Evolutionary conservation across 805 yeast species (phyloP).

Genomic region (Wickerhamomyces hampshirensis): DNA sequence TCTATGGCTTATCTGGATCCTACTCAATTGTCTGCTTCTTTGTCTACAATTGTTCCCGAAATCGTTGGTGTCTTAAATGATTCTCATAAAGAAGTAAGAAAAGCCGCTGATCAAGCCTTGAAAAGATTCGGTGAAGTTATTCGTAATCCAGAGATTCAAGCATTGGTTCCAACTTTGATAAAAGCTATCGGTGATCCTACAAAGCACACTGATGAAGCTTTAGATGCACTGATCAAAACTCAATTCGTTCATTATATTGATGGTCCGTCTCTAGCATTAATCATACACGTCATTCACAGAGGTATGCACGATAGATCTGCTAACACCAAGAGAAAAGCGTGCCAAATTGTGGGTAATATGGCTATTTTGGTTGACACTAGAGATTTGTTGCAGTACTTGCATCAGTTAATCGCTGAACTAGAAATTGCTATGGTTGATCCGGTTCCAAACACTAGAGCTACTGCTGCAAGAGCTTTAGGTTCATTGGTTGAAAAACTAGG

Average conservation of each 20-base stretch:
- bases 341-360: constrained; percentile 99
- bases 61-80: constrained; percentile 93
- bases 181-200: constrained; percentile 97
- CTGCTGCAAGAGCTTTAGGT: constrained; percentile 96
- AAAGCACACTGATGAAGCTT: constrained; percentile 78
- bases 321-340: constrained; percentile 82
- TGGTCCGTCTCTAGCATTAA: constrained; percentile 94
- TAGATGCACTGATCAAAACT: constrained; percentile 80
- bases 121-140: constrained; percentile 95
- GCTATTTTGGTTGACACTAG: constrained; percentile 87
- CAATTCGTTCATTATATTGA: constrained; percentile 97
- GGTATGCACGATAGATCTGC: constrained; percentile 97
- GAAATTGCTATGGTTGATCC: constrained; percentile 98
- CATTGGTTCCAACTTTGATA: constrained; percentile 79
- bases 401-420: constrained; percentile 71
- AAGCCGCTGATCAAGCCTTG: constrained; percentile 86
- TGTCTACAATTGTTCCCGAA: constrained; percentile 90
- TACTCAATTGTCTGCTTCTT: constrained; percentile 81
- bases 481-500: constrained; percentile 94
- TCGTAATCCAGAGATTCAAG: constrained; percentile 93
- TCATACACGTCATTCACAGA: constrained; percentile 90
- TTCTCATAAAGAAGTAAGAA: constrained; percentile 94
- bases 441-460: constrained; percentile 93
- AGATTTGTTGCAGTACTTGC: constrained; percentile 81
- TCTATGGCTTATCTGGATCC: constrained; percentile 98